These are phyloP conservation scores for Diaporthe eres DNA, from an alignment of 2,329 filamentous ascomycete genomes.

Conservation along the genomic window DNA sequence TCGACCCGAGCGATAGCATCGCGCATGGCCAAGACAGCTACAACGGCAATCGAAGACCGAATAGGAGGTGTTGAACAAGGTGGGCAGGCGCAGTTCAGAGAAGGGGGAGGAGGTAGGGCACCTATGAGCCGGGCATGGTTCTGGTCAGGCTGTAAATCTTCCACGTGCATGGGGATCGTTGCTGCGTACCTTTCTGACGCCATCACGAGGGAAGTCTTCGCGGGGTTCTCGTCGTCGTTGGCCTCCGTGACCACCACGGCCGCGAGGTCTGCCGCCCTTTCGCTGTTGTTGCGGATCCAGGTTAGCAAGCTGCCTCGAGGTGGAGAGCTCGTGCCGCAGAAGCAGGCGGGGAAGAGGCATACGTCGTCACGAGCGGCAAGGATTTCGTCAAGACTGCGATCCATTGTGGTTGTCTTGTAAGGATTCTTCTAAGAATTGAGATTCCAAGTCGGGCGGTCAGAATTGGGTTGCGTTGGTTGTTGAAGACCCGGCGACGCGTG, in stretches of 20 bases:
- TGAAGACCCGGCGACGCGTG: slow-evolving; percentile 4
- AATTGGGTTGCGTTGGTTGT: neutral
- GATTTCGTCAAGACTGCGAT: slow-evolving; percentile 70
- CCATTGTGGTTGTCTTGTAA: slow-evolving; percentile 57
- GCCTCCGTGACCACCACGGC: slow-evolving; percentile 49
- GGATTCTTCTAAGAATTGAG: neutral
- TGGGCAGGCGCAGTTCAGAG: slow-evolving; percentile 44
- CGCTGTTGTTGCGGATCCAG: slow-evolving; percentile 36
- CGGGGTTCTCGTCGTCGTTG: slow-evolving; percentile 52
- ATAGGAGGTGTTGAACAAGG: slow-evolving; percentile 42
- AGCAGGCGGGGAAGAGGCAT: slow-evolving; percentile 31
- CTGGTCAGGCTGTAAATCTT: slow-evolving; percentile 29
- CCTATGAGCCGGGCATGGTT: slow-evolving; percentile 41
- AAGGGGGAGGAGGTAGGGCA: slow-evolving; percentile 50
- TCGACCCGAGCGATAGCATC: slow-evolving; percentile 48
- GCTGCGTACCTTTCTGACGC: slow-evolving; percentile 85
- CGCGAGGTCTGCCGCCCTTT: slow-evolving; percentile 44
- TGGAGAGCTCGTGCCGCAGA: neutral
- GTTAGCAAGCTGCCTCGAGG: slow-evolving; percentile 37
- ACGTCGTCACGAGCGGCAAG: slow-evolving; percentile 60
- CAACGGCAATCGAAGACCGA: slow-evolving; percentile 51
- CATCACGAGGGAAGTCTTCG: slow-evolving; percentile 78
- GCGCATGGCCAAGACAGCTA: slow-evolving; percentile 49
- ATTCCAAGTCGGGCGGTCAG: neutral
- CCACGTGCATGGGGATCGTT: neutral